These are phyloP conservation scores for Candida pini DNA, from an alignment of 805 yeast species.

Conservation along the genomic window DNA sequence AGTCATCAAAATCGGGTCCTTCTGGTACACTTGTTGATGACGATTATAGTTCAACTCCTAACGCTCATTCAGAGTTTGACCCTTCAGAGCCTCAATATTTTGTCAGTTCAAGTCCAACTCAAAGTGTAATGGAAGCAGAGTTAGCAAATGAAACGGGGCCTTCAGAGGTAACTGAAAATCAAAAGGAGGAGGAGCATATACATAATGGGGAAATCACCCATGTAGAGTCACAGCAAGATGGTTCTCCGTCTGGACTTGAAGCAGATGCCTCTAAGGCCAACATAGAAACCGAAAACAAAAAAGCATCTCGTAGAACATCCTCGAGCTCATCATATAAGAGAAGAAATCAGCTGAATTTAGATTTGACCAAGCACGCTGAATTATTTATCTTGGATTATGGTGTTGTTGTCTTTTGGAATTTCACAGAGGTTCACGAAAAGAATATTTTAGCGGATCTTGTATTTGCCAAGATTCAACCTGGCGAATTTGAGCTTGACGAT, in stretches of 20 bases:
- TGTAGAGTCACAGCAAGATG: constrained; percentile 1
- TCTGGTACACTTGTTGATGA: constrained; percentile 14
- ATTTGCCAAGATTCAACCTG: constrained; percentile 45
- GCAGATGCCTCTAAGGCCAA: constrained; percentile 2
- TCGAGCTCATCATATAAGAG: constrained; percentile 11
- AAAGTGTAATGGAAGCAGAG: constrained; percentile 23
- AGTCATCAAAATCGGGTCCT: constrained; percentile 19
- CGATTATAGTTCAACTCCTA: constrained; percentile 26
- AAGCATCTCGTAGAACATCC: constrained; percentile 6
- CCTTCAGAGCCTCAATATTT: constrained; percentile 93
- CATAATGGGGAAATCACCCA: not conserved
- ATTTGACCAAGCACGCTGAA: constrained; percentile 68
- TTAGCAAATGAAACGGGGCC: constrained; percentile 5
- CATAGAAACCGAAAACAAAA: not conserved
- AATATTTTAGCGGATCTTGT: constrained; percentile 88
- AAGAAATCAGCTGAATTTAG: constrained; percentile 22
- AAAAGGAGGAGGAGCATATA: not conserved
- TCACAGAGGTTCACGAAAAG: constrained; percentile 86
- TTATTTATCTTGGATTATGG: constrained; percentile 89
- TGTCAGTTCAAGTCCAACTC: constrained; percentile 37
- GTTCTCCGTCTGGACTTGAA: constrained; percentile 3
- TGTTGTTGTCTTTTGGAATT: constrained; percentile 97
- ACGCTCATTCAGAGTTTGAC: constrained; percentile 56
- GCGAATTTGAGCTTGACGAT: constrained; percentile 37
- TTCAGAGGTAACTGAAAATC: constrained; percentile 1